Conservation (phyloP, 1,284 basidiomycete genomes). For the Ceratobasidium theobromae region DNA sequence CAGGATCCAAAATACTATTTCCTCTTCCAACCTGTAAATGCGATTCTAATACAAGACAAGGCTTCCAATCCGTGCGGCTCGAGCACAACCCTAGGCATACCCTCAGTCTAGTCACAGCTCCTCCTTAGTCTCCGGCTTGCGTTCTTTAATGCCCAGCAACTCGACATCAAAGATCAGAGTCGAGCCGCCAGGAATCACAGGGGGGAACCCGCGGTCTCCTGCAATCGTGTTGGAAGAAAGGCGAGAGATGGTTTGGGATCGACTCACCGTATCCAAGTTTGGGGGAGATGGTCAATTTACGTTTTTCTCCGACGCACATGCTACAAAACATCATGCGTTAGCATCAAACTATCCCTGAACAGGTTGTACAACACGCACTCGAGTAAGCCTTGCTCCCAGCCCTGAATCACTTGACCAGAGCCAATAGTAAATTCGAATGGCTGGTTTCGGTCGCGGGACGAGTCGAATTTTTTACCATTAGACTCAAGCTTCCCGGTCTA, state of each 20-base stretch:
- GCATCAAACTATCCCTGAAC: background rate
- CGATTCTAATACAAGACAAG: background rate
- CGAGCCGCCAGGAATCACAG: constrained; percentile 78
- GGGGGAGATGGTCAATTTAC: constrained; percentile 84
- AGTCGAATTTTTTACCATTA: constrained; percentile 81
- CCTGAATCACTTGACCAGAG: constrained; percentile 75
- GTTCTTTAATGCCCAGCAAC: constrained; percentile 58
- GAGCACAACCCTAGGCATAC: background rate
- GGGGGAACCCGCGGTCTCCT: constrained; percentile 77
- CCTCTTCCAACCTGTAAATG: background rate
- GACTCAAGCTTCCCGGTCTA: constrained; percentile 73
- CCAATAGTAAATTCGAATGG: constrained; percentile 75
- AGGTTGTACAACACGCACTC: constrained; percentile 41
- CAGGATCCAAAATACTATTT: too few relatives aligned
- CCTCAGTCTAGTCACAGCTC: constrained; percentile 23
- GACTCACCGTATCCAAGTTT: constrained; percentile 76
- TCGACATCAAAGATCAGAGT: constrained; percentile 90
- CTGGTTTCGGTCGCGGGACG: constrained; percentile 69
- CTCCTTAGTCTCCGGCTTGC: background rate
- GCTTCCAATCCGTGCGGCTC: background rate
- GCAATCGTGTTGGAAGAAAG: constrained; percentile 3
- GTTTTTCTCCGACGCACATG: constrained; percentile 91
- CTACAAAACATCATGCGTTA: constrained; percentile 39
- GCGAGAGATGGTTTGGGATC: constrained; percentile 40
- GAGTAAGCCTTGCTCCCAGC: constrained; percentile 76